These are phyloP conservation scores for Daldinia sp. DNA, from an alignment of 2,329 filamentous ascomycete genomes.

Conservation along the genomic window DNA sequence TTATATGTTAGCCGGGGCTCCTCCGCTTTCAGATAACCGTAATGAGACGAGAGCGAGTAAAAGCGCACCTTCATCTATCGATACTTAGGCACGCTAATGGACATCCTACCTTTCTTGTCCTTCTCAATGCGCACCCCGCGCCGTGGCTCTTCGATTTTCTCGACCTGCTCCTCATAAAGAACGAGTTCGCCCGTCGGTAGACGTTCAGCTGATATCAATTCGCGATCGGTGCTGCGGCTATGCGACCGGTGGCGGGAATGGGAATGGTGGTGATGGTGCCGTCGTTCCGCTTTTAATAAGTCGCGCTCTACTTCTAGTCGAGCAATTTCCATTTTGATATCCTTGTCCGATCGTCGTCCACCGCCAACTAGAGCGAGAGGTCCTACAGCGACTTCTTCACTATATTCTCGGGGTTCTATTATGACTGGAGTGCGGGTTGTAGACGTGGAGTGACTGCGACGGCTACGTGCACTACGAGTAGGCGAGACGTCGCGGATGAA, in stretches of 20 bases:
- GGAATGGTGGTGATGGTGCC: constrained; percentile 43
- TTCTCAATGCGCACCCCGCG: constrained; percentile 77
- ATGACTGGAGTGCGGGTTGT: constrained; percentile 51
- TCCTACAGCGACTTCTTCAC: constrained; percentile 49
- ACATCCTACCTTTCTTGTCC: constrained; percentile 96
- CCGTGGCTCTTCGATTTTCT: constrained; percentile 61
- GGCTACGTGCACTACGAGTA: constrained; percentile 45
- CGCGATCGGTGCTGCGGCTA: constrained; percentile 56
- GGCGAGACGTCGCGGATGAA: constrained; percentile 61
- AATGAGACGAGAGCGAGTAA: constrained; percentile 13
- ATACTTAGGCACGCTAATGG: constrained; percentile 80
- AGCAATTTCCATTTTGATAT: constrained; percentile 77
- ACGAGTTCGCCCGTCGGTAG: constrained; percentile 69
- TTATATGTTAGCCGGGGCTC: constrained; percentile 34
- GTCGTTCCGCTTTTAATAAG: constrained; percentile 32
- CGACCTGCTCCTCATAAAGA: constrained; percentile 67
- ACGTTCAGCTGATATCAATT: constrained; percentile 65
- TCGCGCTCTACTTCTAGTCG: constrained; percentile 71
- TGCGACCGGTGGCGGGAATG: constrained; percentile 45
- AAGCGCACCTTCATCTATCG: constrained; percentile 60
- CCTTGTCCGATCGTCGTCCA: constrained; percentile 59
- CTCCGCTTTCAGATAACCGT: background rate
- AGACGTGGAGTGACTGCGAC: constrained; percentile 47
- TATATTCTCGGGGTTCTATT: constrained; percentile 53
- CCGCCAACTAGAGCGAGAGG: constrained; percentile 54